Evolutionary conservation across 345 rosid species (phyloP).

Genomic region (Ailanthus altissimus): DNA sequence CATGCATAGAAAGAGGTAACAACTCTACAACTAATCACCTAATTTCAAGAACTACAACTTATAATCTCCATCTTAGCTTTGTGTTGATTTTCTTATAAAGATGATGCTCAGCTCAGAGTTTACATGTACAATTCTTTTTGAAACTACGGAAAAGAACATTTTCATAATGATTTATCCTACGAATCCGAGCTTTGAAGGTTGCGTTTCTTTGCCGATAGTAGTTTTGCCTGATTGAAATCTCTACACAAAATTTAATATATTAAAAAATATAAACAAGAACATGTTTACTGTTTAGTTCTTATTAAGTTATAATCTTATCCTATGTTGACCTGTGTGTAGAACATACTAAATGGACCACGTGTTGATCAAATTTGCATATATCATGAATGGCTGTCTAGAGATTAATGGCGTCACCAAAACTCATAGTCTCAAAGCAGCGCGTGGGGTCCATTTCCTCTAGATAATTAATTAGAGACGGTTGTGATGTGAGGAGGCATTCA

Average conservation of each 20-base stretch:
- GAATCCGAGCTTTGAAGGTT: no score
- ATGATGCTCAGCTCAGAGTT: neutral
- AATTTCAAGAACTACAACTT: neutral
- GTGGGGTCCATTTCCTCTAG: neutral
- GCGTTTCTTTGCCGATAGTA: no score
- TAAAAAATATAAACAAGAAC: no score
- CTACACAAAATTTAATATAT: no score
- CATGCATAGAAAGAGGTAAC: slow-evolving; percentile 12
- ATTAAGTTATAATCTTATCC: neutral
- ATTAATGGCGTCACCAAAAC: neutral
- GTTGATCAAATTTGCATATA: neutral
- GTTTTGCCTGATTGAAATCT: neutral
- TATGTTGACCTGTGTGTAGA: neutral
- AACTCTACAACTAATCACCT: neutral
- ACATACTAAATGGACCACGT: neutral
- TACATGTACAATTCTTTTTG: neutral
- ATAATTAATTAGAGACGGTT: neutral
- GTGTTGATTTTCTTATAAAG: neutral
- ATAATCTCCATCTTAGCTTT: neutral
- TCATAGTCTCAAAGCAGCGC: neutral
- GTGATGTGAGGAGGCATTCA: neutral
- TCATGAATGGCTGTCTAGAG: neutral
- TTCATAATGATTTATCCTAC: no score
- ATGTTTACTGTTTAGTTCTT: no score
- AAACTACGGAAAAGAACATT: neutral